Conservation (phyloP, 2,329 filamentous ascomycete genomes). For the Drechslera avenae region DNA sequence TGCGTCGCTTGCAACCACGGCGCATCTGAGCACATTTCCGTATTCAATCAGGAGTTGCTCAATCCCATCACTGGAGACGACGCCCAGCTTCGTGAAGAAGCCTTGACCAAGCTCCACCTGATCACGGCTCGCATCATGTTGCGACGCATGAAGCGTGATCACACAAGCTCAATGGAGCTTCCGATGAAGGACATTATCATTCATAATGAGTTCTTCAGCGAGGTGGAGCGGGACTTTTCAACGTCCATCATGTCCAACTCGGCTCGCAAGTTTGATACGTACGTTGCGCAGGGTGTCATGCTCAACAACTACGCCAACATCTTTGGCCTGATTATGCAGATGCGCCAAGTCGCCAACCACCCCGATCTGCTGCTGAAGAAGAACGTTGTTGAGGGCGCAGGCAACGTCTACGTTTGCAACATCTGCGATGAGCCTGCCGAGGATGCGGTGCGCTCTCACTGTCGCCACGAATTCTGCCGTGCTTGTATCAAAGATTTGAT, state of each 20-base stretch:
- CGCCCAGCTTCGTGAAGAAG: slow-evolving; percentile 64
- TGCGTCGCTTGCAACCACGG: slow-evolving; percentile 73
- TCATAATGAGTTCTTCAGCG: slow-evolving; percentile 94
- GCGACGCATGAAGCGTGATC: slow-evolving; percentile 89
- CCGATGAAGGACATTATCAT: slow-evolving; percentile 93
- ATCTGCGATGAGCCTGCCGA: slow-evolving; percentile 97
- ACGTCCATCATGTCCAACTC: slow-evolving; percentile 94
- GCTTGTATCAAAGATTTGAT: slow-evolving; percentile 81
- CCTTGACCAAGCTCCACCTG: slow-evolving; percentile 80
- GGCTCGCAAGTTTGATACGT: slow-evolving; percentile 89
- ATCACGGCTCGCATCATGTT: slow-evolving; percentile 96
- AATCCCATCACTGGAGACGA: slow-evolving; percentile 69
- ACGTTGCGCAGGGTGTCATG: slow-evolving; percentile 90
- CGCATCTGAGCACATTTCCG: slow-evolving; percentile 71
- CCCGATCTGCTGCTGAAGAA: slow-evolving; percentile 93
- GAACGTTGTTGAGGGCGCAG: slow-evolving; percentile 74
- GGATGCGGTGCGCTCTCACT: slow-evolving; percentile 88
- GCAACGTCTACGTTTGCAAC: slow-evolving; percentile 88
- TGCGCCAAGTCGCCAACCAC: slow-evolving; percentile 97
- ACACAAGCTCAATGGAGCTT: slow-evolving; percentile 93
- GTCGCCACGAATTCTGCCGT: slow-evolving; percentile 91
- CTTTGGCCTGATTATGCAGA: slow-evolving; percentile 98
- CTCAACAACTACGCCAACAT: slow-evolving; percentile 94
- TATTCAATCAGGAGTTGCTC: slow-evolving; percentile 93
- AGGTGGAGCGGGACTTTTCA: slow-evolving; percentile 94